A percentile compares a stretch with the other conserved stretches of the same genome.
phyloP scores from a whole-genome alignment of 495 filamentous ascomycete genomes.

The Penicillium soppii region DNA sequence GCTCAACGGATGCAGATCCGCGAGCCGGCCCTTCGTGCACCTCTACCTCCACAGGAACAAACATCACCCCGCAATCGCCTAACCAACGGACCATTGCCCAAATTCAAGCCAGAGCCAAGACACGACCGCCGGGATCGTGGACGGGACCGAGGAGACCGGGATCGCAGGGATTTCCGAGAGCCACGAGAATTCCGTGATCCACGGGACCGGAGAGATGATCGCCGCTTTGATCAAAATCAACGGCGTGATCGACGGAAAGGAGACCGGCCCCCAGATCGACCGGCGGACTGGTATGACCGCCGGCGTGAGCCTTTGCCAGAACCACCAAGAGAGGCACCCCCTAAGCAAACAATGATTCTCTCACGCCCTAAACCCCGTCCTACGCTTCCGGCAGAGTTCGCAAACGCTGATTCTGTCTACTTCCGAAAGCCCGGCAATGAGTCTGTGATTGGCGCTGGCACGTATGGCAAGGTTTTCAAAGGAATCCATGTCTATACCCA shows the following conservation, averaged over 20 bases:
- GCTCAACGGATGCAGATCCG: conserved; percentile 65
- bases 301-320: conserved; percentile 38
- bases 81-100: conserved; percentile 39
- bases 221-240: conserved; percentile 34
- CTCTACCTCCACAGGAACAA: conserved; percentile 24
- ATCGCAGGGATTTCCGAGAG: conserved; percentile 52
- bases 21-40: conserved; percentile 41
- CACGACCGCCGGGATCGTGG: conserved; percentile 45
- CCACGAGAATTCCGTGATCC: conserved; percentile 44
- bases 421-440: conserved; percentile 91
- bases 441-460: conserved; percentile 90
- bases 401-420: conserved; percentile 80
- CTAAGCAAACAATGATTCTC: conserved; percentile 66
- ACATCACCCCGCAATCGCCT: conserved; percentile 34
- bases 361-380: conserved; percentile 72
- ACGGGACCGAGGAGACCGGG: conserved; percentile 37
- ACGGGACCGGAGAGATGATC: conserved; percentile 30
- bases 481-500: conserved; percentile 94
- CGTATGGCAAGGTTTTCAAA: conserved; percentile 98
- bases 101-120: conserved; percentile 43
- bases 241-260: conserved; percentile 43
- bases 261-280: conserved; percentile 29
- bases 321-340: conserved; percentile 16
- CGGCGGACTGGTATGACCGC: conserved; percentile 33
- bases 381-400: conserved; percentile 66